Evolutionary conservation across 345 rosid species (phyloP).

Genomic region (Dipteronia dyeriana): DNA sequence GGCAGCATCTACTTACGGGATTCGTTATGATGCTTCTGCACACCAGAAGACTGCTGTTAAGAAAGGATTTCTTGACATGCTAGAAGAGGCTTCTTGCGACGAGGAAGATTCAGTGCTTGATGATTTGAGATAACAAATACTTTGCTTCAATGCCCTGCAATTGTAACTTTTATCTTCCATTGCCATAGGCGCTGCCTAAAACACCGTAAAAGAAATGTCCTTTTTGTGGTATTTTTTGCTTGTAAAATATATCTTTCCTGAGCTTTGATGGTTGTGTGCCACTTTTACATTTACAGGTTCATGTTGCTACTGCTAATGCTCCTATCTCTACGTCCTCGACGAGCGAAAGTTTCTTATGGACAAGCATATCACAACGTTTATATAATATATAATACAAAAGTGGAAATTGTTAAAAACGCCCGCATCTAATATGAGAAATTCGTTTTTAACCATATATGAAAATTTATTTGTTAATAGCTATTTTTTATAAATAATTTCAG

Average conservation of each 20-base stretch:
- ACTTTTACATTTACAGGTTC: not conserved
- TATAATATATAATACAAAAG: too few species aligned
- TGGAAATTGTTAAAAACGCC: too few species aligned
- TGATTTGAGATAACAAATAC: slow-evolving; percentile 23
- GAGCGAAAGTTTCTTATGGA: not conserved
- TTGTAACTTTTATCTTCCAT: not conserved
- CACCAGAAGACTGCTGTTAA: slow-evolving; percentile 28
- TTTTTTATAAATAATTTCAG: too few species aligned
- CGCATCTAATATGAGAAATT: too few species aligned
- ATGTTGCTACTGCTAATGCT: not conserved
- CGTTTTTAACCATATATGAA: too few species aligned
- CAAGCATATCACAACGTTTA: too few species aligned
- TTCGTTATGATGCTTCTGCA: slow-evolving; percentile 32
- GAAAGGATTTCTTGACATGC: slow-evolving; percentile 85
- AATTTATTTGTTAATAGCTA: too few species aligned
- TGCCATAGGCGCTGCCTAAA: not conserved
- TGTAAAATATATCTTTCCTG: not conserved
- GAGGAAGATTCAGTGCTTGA: slow-evolving; percentile 32
- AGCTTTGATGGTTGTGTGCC: not conserved
- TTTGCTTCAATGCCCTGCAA: not conserved
- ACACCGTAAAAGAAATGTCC: not conserved
- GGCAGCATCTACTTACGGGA: slow-evolving; percentile 56
- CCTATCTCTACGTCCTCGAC: not conserved
- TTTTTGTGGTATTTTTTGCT: not conserved
- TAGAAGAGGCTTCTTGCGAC: slow-evolving; percentile 79